Percentiles rank a stretch among this genome's conserved stretches.
Evolutionary conservation across 2,329 filamentous ascomycete genomes (phyloP).

Genomic region (Colletotrichum tamarilloi): DNA sequence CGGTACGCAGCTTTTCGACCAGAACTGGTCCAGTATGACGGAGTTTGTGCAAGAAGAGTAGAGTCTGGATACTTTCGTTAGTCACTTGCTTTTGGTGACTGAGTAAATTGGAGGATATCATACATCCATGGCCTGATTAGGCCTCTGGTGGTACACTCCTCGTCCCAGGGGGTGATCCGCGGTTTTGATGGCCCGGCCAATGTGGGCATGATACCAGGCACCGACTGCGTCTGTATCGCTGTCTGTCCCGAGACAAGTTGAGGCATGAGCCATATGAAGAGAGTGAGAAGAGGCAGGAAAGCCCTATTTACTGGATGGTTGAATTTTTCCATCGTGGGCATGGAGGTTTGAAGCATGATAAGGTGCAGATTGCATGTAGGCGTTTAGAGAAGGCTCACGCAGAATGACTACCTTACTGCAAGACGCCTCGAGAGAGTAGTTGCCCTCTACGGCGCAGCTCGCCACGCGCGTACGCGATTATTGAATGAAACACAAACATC

Average conservation of each 20-base stretch:
- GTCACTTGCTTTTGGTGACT: neutral
- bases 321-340: neutral
- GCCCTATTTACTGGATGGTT: neutral
- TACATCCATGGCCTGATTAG: constrained; percentile 8
- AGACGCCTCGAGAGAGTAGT: neutral
- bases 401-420: neutral
- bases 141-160: constrained; percentile 5
- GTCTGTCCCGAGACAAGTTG: neutral
- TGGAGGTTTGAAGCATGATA: too few relatives aligned
- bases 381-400: neutral
- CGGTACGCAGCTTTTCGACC: neutral
- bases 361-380: neutral
- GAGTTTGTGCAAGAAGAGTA: constrained; percentile 15
- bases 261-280: neutral
- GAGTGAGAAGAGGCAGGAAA: neutral
- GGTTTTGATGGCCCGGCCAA: constrained; percentile 6
- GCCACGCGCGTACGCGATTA: neutral
- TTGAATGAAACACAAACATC: neutral
- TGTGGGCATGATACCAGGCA: constrained; percentile 17
- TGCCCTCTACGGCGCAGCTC: neutral
- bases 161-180: neutral
- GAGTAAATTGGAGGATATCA: neutral
- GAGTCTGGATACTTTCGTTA: neutral
- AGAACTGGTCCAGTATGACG: constrained; percentile 3
- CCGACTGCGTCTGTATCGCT: neutral